Evolutionary conservation across 2,329 filamentous ascomycete genomes (phyloP).

Genomic region (Claviceps lovelessii): DNA sequence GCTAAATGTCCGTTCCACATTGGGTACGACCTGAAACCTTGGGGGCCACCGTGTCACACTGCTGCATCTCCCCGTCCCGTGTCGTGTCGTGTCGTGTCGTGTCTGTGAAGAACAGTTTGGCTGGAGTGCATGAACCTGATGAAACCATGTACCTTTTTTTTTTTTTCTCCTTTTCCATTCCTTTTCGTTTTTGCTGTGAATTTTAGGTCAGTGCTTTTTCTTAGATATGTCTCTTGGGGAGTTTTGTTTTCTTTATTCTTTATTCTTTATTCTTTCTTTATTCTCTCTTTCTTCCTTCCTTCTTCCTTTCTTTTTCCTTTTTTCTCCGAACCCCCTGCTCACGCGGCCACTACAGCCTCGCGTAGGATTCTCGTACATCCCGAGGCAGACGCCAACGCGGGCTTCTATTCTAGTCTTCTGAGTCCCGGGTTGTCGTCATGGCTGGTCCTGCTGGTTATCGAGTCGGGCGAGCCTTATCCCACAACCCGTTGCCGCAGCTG

Average conservation of each 20-base stretch:
- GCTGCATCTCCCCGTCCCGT: neutral
- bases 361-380: no score
- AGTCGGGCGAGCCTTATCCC: neutral
- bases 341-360: no score
- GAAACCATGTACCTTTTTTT: neutral
- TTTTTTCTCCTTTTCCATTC: neutral
- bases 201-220: neutral
- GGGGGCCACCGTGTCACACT: neutral
- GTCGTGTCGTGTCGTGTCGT: neutral
- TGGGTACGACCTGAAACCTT: neutral
- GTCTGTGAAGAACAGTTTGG: neutral
- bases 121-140: neutral
- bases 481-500: neutral
- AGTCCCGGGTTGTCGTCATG: no score
- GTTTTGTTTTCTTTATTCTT: no score
- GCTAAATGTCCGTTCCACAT: neutral
- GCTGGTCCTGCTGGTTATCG: no score
- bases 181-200: neutral
- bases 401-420: no score
- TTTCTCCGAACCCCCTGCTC: no score
- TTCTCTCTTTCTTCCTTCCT: no score
- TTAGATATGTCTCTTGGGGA: neutral
- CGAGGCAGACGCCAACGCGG: no score
- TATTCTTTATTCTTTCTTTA: no score
- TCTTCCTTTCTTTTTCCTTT: no score